phyloP scores from a whole-genome alignment of 2,329 filamentous ascomycete species.

The Ceratocystis cubensis region DNA sequence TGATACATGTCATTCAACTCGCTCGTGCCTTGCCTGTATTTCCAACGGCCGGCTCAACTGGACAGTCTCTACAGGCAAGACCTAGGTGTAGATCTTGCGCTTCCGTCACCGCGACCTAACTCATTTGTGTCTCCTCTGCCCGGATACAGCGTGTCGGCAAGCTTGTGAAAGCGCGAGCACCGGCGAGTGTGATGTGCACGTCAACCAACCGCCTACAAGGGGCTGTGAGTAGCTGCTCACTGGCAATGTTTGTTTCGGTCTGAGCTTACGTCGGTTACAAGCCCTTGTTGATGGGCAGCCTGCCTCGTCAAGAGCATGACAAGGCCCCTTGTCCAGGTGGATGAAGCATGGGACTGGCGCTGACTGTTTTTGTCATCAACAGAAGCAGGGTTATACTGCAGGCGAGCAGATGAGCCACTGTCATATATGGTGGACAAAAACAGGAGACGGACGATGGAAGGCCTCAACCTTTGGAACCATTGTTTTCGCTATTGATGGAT shows the following conservation, averaged over 20 bases:
- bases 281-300: background rate
- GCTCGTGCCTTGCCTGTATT: too few relatives aligned
- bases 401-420: background rate
- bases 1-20: too few relatives aligned
- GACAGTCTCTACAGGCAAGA: too few relatives aligned
- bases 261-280: background rate
- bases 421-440: background rate
- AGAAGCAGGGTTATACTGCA: background rate
- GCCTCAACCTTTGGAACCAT: too few relatives aligned
- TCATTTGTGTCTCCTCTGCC: too few relatives aligned
- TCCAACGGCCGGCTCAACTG: too few relatives aligned
- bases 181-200: background rate
- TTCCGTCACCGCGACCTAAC: too few relatives aligned
- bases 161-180: background rate
- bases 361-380: background rate
- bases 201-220: background rate
- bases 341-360: background rate
- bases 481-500: background rate
- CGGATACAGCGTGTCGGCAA: too few relatives aligned
- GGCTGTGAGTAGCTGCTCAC: background rate
- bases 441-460: background rate
- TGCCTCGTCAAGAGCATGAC: background rate
- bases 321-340: background rate
- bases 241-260: background rate
- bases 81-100: too few relatives aligned